A percentile compares a stretch with the other conserved stretches of the same genome.
Conservation (phyloP, 2,329 filamentous ascomycete species). For the Epichloe scottii region DNA sequence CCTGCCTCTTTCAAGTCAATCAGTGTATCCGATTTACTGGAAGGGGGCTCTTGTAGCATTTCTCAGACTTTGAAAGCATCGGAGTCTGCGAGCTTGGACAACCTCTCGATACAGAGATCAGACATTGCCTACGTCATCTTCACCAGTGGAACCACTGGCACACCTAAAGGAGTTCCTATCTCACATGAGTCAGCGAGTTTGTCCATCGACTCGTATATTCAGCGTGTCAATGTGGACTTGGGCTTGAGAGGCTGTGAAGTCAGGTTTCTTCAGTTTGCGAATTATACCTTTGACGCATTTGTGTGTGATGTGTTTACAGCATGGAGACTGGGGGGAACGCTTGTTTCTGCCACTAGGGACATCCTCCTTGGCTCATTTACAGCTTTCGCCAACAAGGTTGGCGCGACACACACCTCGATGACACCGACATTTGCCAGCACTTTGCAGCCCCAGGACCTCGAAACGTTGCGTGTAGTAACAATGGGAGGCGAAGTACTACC, state of each 20-base stretch:
- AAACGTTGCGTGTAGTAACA: slow-evolving; percentile 42
- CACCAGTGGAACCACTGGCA: slow-evolving; percentile 16
- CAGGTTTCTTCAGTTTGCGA: slow-evolving; percentile 24
- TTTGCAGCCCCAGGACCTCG: slow-evolving; percentile 27
- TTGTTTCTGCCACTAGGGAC: slow-evolving; percentile 46
- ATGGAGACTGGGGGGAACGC: slow-evolving; percentile 44
- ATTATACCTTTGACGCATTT: slow-evolving; percentile 27
- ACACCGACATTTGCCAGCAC: slow-evolving; percentile 49
- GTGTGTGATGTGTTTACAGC: slow-evolving; percentile 55
- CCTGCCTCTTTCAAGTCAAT: slow-evolving; percentile 14
- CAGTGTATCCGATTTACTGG: background rate
- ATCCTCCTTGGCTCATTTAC: slow-evolving; percentile 43
- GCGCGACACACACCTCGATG: slow-evolving; percentile 46
- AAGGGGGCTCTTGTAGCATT: background rate
- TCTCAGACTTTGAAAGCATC: background rate
- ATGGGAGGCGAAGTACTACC: slow-evolving; percentile 50
- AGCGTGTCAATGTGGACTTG: background rate
- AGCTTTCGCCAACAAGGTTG: slow-evolving; percentile 32
- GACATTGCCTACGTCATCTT: slow-evolving; percentile 25
- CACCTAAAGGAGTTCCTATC: slow-evolving; percentile 26
- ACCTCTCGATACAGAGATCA: slow-evolving; percentile 7
- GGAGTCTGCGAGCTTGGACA: background rate
- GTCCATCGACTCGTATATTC: slow-evolving; percentile 8
- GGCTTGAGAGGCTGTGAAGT: slow-evolving; percentile 10
- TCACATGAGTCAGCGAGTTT: slow-evolving; percentile 21